phyloP scores from a whole-genome alignment of 2,329 filamentous ascomycete genomes.

The Clarireedia homoeocarpa region DNA sequence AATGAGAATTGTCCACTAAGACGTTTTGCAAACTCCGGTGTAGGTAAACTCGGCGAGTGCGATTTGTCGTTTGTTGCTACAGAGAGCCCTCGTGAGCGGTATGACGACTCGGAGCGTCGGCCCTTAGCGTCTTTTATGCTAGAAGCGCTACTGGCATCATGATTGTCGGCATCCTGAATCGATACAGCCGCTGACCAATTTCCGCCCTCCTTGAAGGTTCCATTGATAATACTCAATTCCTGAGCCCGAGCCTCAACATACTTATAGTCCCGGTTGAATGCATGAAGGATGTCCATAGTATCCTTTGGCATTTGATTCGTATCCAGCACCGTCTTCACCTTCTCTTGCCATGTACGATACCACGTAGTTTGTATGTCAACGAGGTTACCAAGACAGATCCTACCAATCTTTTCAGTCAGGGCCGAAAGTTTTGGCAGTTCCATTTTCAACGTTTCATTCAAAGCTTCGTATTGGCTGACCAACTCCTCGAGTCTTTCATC shows the following conservation, averaged over 20 bases:
- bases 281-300: constrained; percentile 63
- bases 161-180: constrained; percentile 30
- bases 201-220: constrained; percentile 37
- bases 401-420: constrained; percentile 75
- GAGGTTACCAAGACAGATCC: constrained; percentile 75
- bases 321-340: constrained; percentile 67
- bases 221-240: constrained; percentile 71
- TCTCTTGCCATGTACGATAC: constrained; percentile 77
- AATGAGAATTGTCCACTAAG: constrained; percentile 59
- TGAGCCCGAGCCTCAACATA: constrained; percentile 66
- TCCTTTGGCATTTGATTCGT: constrained; percentile 57
- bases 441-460: constrained; percentile 89
- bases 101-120: constrained; percentile 27
- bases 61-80: constrained; percentile 41
- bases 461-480: constrained; percentile 72
- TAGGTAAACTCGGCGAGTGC: constrained; percentile 55
- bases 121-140: neutral
- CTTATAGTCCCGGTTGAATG: constrained; percentile 73
- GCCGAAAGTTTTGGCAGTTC: constrained; percentile 79
- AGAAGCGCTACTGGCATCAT: constrained; percentile 23
- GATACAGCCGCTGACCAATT: constrained; percentile 28
- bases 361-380: constrained; percentile 77
- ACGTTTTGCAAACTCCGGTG: constrained; percentile 57
- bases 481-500: constrained; percentile 79
- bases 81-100: constrained; percentile 50